These are phyloP conservation scores for Rhizopus microsporus DNA, from an alignment of 371 early-diverging fungal species.

Conservation along the genomic window DNA sequence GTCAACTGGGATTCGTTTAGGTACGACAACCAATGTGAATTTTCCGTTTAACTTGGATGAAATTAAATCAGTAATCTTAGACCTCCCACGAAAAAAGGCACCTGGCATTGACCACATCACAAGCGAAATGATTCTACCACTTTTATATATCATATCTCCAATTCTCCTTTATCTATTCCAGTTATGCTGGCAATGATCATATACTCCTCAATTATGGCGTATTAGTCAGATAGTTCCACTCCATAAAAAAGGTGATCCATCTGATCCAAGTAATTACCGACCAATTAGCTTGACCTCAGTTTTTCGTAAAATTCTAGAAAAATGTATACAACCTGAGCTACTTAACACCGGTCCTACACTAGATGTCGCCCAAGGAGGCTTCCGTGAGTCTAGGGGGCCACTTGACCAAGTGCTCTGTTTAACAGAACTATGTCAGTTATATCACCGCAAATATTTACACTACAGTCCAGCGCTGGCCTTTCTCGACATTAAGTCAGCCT, in stretches of 20 bases:
- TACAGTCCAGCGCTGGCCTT: slow-evolving; percentile 18
- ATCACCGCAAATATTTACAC: not conserved
- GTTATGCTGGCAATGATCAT: slow-evolving; percentile 22
- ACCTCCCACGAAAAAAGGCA: slow-evolving; percentile 17
- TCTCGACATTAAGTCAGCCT: slow-evolving; percentile 22
- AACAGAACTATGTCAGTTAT: slow-evolving; percentile 8
- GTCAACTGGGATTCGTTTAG: too few relatives aligned
- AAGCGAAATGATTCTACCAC: slow-evolving; percentile 27
- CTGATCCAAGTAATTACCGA: slow-evolving; percentile 11
- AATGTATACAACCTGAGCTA: not conserved
- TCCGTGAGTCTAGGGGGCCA: slow-evolving; percentile 17
- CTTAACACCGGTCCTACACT: not conserved
- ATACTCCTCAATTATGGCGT: slow-evolving; percentile 21
- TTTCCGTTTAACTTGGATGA: not conserved
- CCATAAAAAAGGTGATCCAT: slow-evolving; percentile 20
- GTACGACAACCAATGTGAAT: too few relatives aligned
- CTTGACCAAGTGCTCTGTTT: slow-evolving; percentile 29
- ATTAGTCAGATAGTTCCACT: slow-evolving; percentile 27
- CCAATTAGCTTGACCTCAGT: slow-evolving; percentile 20
- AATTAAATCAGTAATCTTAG: not conserved
- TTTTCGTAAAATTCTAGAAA: slow-evolving; percentile 25
- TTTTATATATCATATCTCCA: not conserved
- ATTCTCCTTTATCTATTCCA: too few relatives aligned
- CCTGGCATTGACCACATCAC: slow-evolving; percentile 26
- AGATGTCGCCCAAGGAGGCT: slow-evolving; percentile 30